phyloP scores from a whole-genome alignment of 1,139 yeast genomes.

The Blastobotrys raffinosifermentans region DNA sequence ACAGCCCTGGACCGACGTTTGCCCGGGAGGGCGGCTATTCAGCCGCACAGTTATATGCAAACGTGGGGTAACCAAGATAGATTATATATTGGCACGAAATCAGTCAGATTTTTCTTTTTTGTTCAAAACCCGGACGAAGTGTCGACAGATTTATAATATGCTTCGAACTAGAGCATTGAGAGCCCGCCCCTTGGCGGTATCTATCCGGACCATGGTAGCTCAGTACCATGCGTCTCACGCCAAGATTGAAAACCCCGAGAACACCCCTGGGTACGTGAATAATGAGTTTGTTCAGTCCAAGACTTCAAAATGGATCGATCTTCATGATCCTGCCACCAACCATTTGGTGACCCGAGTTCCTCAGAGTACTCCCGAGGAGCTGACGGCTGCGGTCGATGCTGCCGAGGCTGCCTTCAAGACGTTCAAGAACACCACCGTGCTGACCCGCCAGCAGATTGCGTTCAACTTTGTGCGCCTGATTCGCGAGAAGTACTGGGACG shows the following conservation, averaged over 20 bases:
- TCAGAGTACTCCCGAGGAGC: constrained; percentile 62
- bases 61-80: too few relatives aligned
- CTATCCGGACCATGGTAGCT: not conserved
- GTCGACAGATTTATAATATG: not conserved
- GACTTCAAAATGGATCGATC: constrained; percentile 59
- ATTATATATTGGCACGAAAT: too few relatives aligned
- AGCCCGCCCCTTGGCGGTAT: constrained; percentile 1
- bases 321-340: constrained; percentile 75
- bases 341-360: constrained; percentile 63
- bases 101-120: too few relatives aligned
- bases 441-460: constrained; percentile 70
- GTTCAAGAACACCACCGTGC: constrained; percentile 56
- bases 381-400: constrained; percentile 59
- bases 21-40: too few relatives aligned
- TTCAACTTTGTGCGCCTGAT: constrained; percentile 66
- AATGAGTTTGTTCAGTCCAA: constrained; percentile 54
- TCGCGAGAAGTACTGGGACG: constrained; percentile 56
- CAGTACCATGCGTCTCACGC: constrained; percentile 44
- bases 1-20: too few relatives aligned
- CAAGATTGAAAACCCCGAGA: constrained; percentile 40
- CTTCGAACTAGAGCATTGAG: constrained; percentile 1
- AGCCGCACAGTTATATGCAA: too few relatives aligned
- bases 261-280: constrained; percentile 54
- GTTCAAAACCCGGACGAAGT: constrained; percentile 1
- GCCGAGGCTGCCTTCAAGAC: constrained; percentile 56